Evolutionary conservation across 2,329 filamentous ascomycete species (phyloP).

Genomic region (Fusarium multiceps): DNA sequence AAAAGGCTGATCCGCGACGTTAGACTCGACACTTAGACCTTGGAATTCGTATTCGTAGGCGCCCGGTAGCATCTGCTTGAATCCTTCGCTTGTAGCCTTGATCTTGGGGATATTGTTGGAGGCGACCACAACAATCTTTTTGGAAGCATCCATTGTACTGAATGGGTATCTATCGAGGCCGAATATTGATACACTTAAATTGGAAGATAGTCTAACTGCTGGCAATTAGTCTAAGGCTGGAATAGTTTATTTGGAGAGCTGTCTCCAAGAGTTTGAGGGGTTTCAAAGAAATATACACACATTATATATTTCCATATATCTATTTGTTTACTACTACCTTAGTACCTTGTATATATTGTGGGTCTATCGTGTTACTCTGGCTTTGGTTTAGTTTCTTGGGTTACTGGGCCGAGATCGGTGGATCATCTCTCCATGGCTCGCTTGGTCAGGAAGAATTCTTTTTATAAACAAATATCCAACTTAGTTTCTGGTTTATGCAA

Average conservation of each 20-base stretch:
- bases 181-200: too few species aligned
- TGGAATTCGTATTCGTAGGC: slow-evolving; percentile 44
- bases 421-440: slow-evolving; percentile 4
- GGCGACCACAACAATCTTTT: slow-evolving; percentile 47
- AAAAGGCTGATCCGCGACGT: slow-evolving; percentile 55
- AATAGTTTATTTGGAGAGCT: neutral
- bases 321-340: too few species aligned
- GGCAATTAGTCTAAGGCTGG: neutral
- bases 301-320: too few species aligned
- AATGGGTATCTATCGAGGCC: neutral
- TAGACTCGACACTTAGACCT: slow-evolving; percentile 51
- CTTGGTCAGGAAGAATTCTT: slow-evolving; percentile 24
- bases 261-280: neutral
- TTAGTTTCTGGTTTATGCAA: neutral
- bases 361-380: neutral
- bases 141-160: neutral
- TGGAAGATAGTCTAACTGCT: neutral
- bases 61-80: slow-evolving; percentile 51
- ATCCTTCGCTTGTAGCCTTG: slow-evolving; percentile 51
- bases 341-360: too few species aligned
- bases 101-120: slow-evolving; percentile 57
- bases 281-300: neutral
- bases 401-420: slow-evolving; percentile 29
- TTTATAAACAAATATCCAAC: slow-evolving; percentile 10
- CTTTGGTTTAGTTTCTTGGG: slow-evolving; percentile 4